phyloP scores from a whole-genome alignment of 495 filamentous ascomycete genomes.

The Coniosporium apollinis region DNA sequence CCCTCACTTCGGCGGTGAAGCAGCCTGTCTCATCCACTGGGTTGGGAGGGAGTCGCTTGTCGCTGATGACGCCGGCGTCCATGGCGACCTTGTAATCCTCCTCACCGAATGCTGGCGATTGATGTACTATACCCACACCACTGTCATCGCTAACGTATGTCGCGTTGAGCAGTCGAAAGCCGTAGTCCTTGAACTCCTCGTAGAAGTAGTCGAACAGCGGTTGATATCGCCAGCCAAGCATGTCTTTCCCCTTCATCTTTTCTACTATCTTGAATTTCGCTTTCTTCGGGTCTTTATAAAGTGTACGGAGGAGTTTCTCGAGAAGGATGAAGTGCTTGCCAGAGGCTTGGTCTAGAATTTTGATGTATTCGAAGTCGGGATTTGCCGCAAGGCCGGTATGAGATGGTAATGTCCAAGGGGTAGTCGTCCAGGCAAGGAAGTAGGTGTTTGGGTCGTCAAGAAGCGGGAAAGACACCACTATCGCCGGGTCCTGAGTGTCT shows the following conservation, averaged over 20 bases:
- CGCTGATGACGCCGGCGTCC: slow-evolving; percentile 59
- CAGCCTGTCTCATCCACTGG: slow-evolving; percentile 70
- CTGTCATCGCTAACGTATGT: slow-evolving; percentile 83
- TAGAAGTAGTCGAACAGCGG: slow-evolving; percentile 90
- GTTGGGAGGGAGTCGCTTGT: slow-evolving; percentile 67
- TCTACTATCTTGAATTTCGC: slow-evolving; percentile 82
- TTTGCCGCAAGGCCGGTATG: slow-evolving; percentile 67
- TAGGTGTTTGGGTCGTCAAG: slow-evolving; percentile 55
- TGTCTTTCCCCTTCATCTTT: slow-evolving; percentile 67
- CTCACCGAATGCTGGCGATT: slow-evolving; percentile 88
- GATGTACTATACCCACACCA: slow-evolving; percentile 91
- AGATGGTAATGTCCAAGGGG: slow-evolving; percentile 88
- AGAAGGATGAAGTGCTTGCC: slow-evolving; percentile 78
- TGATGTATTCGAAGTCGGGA: slow-evolving; percentile 85
- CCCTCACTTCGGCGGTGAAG: slow-evolving; percentile 64
- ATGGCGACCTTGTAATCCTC: slow-evolving; percentile 86
- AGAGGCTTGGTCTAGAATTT: slow-evolving; percentile 68
- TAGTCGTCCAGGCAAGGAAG: slow-evolving; percentile 85
- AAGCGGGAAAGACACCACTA: slow-evolving; percentile 79
- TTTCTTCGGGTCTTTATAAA: slow-evolving; percentile 97
- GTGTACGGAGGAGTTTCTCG: slow-evolving; percentile 63
- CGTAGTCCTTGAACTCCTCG: slow-evolving; percentile 77
- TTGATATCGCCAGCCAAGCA: slow-evolving; percentile 84
- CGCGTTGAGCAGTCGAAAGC: slow-evolving; percentile 73
- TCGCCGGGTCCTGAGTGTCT: slow-evolving; percentile 81